Conservation (phyloP, 2,329 filamentous ascomycete genomes). For the Xylaria sp. region DNA sequence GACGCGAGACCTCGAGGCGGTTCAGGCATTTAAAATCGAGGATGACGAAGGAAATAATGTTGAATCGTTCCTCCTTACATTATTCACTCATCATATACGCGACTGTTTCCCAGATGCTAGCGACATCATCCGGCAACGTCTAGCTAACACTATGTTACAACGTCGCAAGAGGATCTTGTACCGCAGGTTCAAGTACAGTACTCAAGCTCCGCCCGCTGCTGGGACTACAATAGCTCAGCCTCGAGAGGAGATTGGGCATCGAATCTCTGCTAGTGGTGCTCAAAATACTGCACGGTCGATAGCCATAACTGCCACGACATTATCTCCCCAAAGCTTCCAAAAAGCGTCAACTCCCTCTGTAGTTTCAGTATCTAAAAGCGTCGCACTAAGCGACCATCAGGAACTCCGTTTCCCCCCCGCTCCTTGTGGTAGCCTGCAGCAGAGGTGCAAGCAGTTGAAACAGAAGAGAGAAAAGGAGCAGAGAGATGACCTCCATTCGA, state of each 20-base stretch:
- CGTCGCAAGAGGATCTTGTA: not conserved
- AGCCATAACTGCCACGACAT: not conserved
- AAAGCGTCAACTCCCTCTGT: not conserved
- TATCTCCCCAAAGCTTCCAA: not conserved
- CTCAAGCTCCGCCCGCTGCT: not conserved
- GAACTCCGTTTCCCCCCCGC: slow-evolving; percentile 5
- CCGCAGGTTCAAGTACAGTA: not conserved
- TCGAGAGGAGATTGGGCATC: no score
- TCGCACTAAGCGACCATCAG: not conserved
- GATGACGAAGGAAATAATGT: slow-evolving; percentile 4
- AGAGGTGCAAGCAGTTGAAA: not conserved
- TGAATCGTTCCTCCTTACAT: not conserved
- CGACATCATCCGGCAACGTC: not conserved
- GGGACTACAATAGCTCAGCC: no score
- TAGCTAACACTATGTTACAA: not conserved
- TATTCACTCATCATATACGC: not conserved
- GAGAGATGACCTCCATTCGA: no score
- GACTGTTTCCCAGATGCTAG: not conserved
- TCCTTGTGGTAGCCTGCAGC: not conserved
- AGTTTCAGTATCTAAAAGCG: not conserved
- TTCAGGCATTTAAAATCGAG: not conserved
- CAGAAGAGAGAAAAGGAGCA: not conserved
- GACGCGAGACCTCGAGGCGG: not conserved
- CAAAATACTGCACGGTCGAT: not conserved
- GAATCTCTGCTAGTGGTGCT: not conserved